Evolutionary conservation across 768 basidiomycete genomes (phyloP), one percentile per base, ranked within the genome.

Genomic region (Mrakia gelida): DNA sequence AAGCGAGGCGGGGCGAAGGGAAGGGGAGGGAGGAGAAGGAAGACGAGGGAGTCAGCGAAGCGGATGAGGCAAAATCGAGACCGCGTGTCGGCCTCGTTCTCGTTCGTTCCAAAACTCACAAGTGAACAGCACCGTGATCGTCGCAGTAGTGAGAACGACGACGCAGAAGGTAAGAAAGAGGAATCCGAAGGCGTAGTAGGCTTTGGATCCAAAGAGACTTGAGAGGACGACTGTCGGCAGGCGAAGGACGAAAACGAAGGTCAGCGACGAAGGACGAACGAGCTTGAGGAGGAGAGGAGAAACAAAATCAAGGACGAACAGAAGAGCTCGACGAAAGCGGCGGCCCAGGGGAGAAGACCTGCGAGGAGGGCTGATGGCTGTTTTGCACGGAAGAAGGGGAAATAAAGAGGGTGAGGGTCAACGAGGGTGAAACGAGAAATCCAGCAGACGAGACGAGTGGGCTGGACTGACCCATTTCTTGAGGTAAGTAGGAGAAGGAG

Each of bases 101-200:
- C 8, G 3, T 8, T 38, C 38, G 45, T 43, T 28, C 18, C 9
- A 7, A 56, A 23, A 71, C 82, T 73, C 13, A 82, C 81, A 86
- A 34, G 80, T 80, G 76, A 85, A 83, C 23, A 86, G 87, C 80
- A 98, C 93, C 7, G 93, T 89, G 59, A 95, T 92, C 0, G 95
- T 96, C 5, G 94, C 95, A 0, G 94, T 92, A 23, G 94, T 97
- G 43, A 98, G 86, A 71, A 88, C 88, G 38, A 95, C 92, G 41
- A 98, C 90, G 21, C 88, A 88, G 72, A 92, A 91, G 0, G 94
- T 95, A 75, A 98, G 86, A 38, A 94, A 92, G 63, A 98, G 85
- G 86, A 98, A 98, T 23, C 96, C 96, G 83, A 98, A 98, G 16
- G 96, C 96, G 83, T 97, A 98, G 85, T 95, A 96, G 65, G 92